Evolutionary conservation across 176 grass and related monocot genomes (phyloP).

Genomic region (Oryza coarctata): DNA sequence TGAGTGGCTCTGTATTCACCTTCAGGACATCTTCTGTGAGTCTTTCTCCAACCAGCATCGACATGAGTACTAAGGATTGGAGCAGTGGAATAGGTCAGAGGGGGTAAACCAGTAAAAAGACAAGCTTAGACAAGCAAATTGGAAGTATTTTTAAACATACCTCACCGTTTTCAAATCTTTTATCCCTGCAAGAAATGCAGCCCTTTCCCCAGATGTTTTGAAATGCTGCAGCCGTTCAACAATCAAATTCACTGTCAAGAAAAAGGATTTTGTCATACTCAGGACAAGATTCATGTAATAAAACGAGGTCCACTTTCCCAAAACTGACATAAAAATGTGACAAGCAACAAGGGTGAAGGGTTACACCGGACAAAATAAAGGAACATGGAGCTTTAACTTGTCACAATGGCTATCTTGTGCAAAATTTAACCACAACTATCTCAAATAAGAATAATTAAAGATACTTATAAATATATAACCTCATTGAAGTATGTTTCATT

Average conservation of each 20-base stretch:
- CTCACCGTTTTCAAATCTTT: neutral
- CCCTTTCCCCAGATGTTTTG: neutral
- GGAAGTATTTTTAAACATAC: neutral
- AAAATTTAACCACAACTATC: too few species aligned
- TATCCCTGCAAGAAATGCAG: neutral
- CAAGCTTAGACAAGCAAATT: neutral
- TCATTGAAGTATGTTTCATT: too few species aligned
- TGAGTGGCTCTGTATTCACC: conserved; percentile 1
- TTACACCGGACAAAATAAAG: neutral
- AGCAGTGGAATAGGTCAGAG: too few species aligned
- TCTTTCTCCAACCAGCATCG: neutral
- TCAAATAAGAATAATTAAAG: too few species aligned
- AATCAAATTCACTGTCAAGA: neutral
- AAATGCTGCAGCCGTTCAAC: neutral
- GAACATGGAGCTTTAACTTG: neutral
- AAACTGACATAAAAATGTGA: neutral
- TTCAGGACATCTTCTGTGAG: neutral
- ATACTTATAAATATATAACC: too few species aligned
- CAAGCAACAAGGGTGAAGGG: neutral
- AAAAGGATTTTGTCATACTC: neutral
- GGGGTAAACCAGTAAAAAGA: too few species aligned
- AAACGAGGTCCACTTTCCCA: neutral
- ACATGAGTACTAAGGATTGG: neutral
- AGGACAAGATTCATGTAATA: neutral
- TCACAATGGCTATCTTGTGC: too few species aligned